phyloP scores from a whole-genome alignment of 2,329 filamentous ascomycete genomes.

The Colletotrichum sp. region DNA sequence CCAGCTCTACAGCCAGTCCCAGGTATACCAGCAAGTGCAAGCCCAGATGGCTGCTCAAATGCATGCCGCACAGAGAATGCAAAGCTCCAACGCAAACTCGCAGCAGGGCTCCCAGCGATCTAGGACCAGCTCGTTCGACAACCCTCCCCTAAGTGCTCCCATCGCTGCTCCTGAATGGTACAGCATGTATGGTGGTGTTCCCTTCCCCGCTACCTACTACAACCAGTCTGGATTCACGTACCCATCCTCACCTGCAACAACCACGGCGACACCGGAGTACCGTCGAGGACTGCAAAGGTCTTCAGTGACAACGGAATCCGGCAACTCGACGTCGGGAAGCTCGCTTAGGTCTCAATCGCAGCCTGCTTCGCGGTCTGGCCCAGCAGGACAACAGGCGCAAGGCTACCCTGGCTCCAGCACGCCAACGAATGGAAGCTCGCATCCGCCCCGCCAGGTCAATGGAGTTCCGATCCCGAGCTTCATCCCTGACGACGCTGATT shows the following conservation, averaged over 20 bases:
- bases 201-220: slow-evolving; percentile 45
- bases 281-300: slow-evolving; percentile 63
- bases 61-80: slow-evolving; percentile 21
- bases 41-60: slow-evolving; percentile 22
- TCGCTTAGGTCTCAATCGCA: slow-evolving; percentile 71
- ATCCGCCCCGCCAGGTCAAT: slow-evolving; percentile 45
- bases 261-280: slow-evolving; percentile 50
- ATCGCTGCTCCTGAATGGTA: slow-evolving; percentile 60
- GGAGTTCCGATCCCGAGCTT: slow-evolving; percentile 60
- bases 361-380: slow-evolving; percentile 56
- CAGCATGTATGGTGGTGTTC: slow-evolving; percentile 48
- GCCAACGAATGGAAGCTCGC: background rate
- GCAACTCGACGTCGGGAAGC: slow-evolving; percentile 52
- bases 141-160: slow-evolving; percentile 62
- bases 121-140: slow-evolving; percentile 68
- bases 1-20: slow-evolving; percentile 23
- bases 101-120: slow-evolving; percentile 51
- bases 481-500: slow-evolving; percentile 58
- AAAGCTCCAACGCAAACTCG: slow-evolving; percentile 3
- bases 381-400: slow-evolving; percentile 14
- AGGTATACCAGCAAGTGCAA: slow-evolving; percentile 22
- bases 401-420: slow-evolving; percentile 12
- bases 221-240: slow-evolving; percentile 57
- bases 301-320: slow-evolving; percentile 52
- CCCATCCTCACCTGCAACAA: slow-evolving; percentile 59